Conservation (phyloP, 1,284 basidiomycete genomes). For the Laetiporus sulphureus region DNA sequence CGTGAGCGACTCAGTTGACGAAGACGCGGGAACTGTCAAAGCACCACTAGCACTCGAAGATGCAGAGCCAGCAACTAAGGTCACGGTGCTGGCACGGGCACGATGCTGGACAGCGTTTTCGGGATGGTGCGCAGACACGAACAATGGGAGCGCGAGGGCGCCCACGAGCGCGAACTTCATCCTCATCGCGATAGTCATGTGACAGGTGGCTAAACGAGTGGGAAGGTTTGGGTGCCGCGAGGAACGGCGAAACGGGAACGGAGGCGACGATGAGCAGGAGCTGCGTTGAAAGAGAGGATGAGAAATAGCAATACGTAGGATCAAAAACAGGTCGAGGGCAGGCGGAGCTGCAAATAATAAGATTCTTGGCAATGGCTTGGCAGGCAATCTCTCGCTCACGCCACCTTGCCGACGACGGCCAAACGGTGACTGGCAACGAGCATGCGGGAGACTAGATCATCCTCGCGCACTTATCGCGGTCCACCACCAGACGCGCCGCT, state of each 20-base stretch:
- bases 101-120: slow-evolving; percentile 17
- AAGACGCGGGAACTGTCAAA: neutral
- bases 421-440: neutral
- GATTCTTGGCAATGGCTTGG: slow-evolving; percentile 4
- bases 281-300: slow-evolving; percentile 4
- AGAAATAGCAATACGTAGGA: neutral
- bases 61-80: neutral
- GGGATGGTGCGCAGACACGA: slow-evolving; percentile 25
- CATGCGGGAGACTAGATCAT: too few relatives aligned
- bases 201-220: slow-evolving; percentile 14
- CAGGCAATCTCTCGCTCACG: slow-evolving; percentile 1
- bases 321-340: slow-evolving; percentile 1
- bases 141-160: slow-evolving; percentile 26
- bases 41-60: neutral
- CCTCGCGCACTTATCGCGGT: too few relatives aligned
- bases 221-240: slow-evolving; percentile 1
- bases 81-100: slow-evolving; percentile 15
- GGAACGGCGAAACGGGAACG: slow-evolving; percentile 1
- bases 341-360: slow-evolving; percentile 4
- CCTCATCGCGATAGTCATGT: slow-evolving; percentile 29
- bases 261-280: slow-evolving; percentile 1
- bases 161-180: slow-evolving; percentile 32
- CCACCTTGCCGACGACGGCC: neutral
- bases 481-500: too few relatives aligned
- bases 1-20: slow-evolving; percentile 17